Evolutionary conservation across 1,284 basidiomycete genomes (phyloP).

Genomic region (Rhodotorula sp.): DNA sequence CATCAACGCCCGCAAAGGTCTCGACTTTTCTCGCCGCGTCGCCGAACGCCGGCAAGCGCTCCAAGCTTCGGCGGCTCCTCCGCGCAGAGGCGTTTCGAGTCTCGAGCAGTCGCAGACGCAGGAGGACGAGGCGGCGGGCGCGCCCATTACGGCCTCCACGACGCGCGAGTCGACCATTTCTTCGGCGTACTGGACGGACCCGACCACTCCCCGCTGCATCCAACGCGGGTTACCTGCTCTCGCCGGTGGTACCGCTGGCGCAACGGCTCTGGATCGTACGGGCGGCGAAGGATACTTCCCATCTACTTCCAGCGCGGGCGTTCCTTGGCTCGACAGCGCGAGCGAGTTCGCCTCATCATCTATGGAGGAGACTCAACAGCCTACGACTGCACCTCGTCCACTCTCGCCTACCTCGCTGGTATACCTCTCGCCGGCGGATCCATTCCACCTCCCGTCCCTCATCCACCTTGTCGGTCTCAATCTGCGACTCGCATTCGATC

Average conservation of each 20-base stretch:
- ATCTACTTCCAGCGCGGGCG: neutral
- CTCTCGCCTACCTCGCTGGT: neutral
- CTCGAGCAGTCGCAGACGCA: too few species aligned
- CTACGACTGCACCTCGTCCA: neutral
- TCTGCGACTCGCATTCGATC: slow-evolving; percentile 28
- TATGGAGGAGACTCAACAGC: neutral
- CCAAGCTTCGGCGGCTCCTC: too few species aligned
- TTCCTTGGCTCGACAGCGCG: neutral
- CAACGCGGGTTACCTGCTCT: neutral
- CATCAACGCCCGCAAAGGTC: too few species aligned
- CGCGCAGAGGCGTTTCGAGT: too few species aligned
- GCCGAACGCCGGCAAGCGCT: neutral
- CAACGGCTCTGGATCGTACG: too few species aligned
- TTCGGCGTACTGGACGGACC: slow-evolving; percentile 15
- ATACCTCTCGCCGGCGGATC: slow-evolving; percentile 14
- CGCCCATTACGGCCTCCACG: neutral
- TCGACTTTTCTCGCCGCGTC: too few species aligned
- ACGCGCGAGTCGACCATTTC: neutral
- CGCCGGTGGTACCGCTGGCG: neutral
- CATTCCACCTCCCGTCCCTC: slow-evolving; percentile 35
- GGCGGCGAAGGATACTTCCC: slow-evolving; percentile 8
- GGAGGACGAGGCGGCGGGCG: neutral
- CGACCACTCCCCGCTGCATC: slow-evolving; percentile 15
- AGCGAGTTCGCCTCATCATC: neutral
- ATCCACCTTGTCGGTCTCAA: slow-evolving; percentile 39